Evolutionary conservation across 2,329 filamentous ascomycete species (phyloP).

Genomic region (Zasmidium citrigriseum): DNA sequence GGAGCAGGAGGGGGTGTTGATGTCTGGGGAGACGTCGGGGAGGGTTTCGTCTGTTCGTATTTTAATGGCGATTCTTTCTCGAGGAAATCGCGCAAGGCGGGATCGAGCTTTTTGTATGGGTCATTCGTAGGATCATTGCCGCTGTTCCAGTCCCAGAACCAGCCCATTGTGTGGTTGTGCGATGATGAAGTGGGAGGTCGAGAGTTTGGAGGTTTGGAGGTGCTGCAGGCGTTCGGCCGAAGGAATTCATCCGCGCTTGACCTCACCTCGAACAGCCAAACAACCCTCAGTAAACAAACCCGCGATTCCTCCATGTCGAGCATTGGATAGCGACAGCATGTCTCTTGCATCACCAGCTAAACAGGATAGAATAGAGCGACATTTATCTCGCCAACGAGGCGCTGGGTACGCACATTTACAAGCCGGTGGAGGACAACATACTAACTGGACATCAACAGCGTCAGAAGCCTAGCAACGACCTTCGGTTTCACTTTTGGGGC

Average conservation of each 20-base stretch:
- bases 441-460: constrained; percentile 12
- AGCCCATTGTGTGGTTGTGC: constrained; percentile 55
- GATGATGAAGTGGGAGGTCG: constrained; percentile 11
- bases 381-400: constrained; percentile 36
- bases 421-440: background rate
- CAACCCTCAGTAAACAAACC: background rate
- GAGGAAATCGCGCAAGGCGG: constrained; percentile 80
- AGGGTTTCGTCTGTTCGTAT: constrained; percentile 46
- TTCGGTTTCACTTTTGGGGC: constrained; percentile 33
- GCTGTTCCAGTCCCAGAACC: constrained; percentile 58
- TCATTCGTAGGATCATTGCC: constrained; percentile 54
- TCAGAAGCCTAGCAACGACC: constrained; percentile 27
- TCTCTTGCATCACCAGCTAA: constrained; percentile 29
- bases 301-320: constrained; percentile 1
- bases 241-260: too few relatives aligned
- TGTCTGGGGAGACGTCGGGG: constrained; percentile 5
- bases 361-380: constrained; percentile 32
- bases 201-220: too few relatives aligned
- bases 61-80: constrained; percentile 78
- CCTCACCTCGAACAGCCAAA: too few relatives aligned
- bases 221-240: too few relatives aligned
- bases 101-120: constrained; percentile 75
- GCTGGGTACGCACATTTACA: constrained; percentile 26
- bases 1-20: background rate
- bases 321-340: constrained; percentile 21